Evolutionary conservation across 2,329 filamentous ascomycete genomes (phyloP).

Genomic region (Colletotrichum liriopes): DNA sequence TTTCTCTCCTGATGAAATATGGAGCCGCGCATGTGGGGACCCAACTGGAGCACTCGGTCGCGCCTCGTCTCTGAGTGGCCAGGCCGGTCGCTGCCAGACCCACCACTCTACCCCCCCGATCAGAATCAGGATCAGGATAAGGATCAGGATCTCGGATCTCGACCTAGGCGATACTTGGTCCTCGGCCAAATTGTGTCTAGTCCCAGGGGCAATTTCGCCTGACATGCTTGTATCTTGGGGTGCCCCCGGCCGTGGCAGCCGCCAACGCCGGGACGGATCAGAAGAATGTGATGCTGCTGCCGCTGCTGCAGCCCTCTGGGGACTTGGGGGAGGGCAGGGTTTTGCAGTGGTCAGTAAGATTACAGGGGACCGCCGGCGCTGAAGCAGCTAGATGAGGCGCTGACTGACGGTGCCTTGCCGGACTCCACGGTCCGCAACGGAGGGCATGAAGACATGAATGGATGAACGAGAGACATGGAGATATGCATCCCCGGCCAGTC

Average conservation of each 20-base stretch:
- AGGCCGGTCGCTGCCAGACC: not conserved
- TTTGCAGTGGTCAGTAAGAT: not conserved
- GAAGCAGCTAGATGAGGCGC: conserved; percentile 1
- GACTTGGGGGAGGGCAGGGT: not conserved
- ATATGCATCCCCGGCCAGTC: no score
- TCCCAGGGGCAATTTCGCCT: conserved; percentile 22
- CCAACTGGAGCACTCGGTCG: not conserved
- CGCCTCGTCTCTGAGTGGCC: not conserved
- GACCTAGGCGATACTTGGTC: conserved; percentile 27
- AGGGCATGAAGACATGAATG: no score
- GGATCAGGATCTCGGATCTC: conserved; percentile 41
- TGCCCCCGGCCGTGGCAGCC: conserved; percentile 26
- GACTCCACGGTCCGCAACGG: no score
- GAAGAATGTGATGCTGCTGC: not conserved
- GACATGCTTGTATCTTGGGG: conserved; percentile 25
- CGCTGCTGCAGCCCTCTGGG: not conserved
- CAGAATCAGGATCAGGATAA: conserved; percentile 36
- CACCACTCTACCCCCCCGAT: conserved; percentile 20
- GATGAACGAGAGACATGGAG: no score
- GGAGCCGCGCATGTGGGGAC: conserved; percentile 4
- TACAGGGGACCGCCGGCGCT: conserved; percentile 4
- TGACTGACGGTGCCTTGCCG: not conserved
- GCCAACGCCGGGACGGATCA: conserved; percentile 16
- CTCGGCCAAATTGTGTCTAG: conserved; percentile 29
- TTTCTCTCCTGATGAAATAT: conserved; percentile 10